Evolutionary conservation across 257 asterid genomes (phyloP).

Genomic region (Solanum gracilifrons): DNA sequence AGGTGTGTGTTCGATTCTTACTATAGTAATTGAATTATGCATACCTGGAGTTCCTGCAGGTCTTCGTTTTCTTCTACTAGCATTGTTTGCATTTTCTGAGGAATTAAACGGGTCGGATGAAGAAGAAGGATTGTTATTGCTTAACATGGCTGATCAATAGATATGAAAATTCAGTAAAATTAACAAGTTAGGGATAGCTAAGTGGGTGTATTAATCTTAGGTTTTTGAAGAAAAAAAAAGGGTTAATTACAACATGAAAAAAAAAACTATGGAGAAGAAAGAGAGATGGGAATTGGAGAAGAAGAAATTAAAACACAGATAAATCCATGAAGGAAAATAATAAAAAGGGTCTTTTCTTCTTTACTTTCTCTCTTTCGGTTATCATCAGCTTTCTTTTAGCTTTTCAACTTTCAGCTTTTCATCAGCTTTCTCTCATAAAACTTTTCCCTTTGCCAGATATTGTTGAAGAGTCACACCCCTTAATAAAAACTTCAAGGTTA

Average conservation of each 20-base stretch:
- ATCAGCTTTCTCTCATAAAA: slow-evolving; percentile 5
- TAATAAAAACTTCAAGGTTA: slow-evolving; percentile 10
- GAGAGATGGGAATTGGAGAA: neutral
- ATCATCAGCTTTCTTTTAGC: slow-evolving; percentile 51
- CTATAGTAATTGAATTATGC: neutral
- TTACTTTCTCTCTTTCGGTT: slow-evolving; percentile 26
- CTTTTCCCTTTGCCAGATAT: slow-evolving; percentile 8
- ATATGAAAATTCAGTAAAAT: neutral
- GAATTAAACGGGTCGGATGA: slow-evolving; percentile 39
- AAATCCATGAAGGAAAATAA: slow-evolving; percentile 17
- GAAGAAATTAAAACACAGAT: slow-evolving; percentile 15
- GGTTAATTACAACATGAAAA: neutral
- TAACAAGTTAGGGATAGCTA: neutral
- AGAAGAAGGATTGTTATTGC: slow-evolving; percentile 26
- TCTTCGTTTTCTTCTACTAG: slow-evolving; percentile 40
- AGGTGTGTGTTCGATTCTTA: neutral
- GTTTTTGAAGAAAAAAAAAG: neutral
- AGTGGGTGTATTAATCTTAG: neutral
- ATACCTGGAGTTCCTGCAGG: slow-evolving; percentile 96
- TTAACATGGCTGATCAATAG: slow-evolving; percentile 16
- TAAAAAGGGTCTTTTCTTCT: slow-evolving; percentile 20
- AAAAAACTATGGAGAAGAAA: neutral
- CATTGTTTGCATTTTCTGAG: slow-evolving; percentile 23
- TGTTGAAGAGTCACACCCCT: slow-evolving; percentile 16
- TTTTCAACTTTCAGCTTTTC: slow-evolving; percentile 30